Conservation (phyloP, 2,329 filamentous ascomycete species). For the Pestalotiopsis fici region DNA sequence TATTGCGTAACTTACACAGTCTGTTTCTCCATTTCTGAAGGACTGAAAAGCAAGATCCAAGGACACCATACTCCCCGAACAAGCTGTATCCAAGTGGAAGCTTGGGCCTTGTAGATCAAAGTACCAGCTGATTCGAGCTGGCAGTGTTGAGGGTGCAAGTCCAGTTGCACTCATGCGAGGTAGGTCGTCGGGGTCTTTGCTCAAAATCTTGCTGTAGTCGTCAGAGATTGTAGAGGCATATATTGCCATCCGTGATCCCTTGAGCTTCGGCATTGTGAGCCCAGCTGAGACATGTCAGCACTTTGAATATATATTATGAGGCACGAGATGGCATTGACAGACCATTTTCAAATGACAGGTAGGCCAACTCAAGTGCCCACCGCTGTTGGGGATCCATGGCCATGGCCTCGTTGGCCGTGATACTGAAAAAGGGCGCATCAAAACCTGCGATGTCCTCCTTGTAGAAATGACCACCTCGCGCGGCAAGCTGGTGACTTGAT, state of each 20-base stretch:
- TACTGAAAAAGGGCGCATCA: not conserved
- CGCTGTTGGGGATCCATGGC: conserved; percentile 1
- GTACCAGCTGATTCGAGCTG: conserved; percentile 36
- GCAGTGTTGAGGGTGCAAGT: conserved; percentile 19
- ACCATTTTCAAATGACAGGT: not conserved
- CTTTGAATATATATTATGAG: not conserved
- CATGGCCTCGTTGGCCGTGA: not conserved
- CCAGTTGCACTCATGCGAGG: conserved; percentile 28
- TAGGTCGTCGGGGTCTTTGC: conserved; percentile 4
- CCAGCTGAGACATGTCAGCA: not conserved
- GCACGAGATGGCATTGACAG: too few relatives aligned
- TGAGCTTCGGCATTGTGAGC: conserved; percentile 12
- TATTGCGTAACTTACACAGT: not conserved
- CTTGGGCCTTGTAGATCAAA: conserved; percentile 32
- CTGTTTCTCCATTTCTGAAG: not conserved
- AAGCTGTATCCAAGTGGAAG: conserved; percentile 32
- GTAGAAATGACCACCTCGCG: not conserved
- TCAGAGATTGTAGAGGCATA: conserved; percentile 12
- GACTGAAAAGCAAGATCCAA: conserved; percentile 18
- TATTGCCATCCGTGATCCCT: conserved; percentile 11
- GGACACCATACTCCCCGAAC: conserved; percentile 29
- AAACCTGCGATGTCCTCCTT: not conserved
- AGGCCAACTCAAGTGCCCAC: not conserved
- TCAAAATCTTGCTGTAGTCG: conserved; percentile 9
- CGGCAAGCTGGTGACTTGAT: not conserved